These are phyloP conservation scores for Claviceps quebecensis DNA, from an alignment of 2,329 filamentous ascomycete species.

Conservation along the genomic window DNA sequence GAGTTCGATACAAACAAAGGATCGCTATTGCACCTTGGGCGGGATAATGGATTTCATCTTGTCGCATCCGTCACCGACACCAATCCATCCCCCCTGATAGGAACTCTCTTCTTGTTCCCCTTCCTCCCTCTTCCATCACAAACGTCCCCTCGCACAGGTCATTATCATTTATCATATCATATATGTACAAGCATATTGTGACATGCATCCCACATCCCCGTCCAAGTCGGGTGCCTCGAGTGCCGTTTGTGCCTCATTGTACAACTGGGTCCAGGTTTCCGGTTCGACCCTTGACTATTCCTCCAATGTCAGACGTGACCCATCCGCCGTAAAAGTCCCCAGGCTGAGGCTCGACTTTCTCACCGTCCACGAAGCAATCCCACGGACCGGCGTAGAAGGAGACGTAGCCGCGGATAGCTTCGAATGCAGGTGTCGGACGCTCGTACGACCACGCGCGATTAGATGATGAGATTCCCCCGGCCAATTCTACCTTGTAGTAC, in stretches of 20 bases:
- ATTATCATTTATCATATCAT: no score
- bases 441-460: slow-evolving; percentile 48
- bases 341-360: slow-evolving; percentile 43
- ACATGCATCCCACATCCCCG: neutral
- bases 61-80: no score
- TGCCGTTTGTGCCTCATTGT: slow-evolving; percentile 3
- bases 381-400: slow-evolving; percentile 48
- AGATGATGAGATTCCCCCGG: slow-evolving; percentile 25
- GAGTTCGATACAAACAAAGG: no score
- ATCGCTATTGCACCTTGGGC: no score
- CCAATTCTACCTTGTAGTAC: slow-evolving; percentile 37
- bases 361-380: slow-evolving; percentile 49
- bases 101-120: no score
- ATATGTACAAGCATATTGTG: no score
- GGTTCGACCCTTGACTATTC: slow-evolving; percentile 29
- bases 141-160: no score
- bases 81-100: no score
- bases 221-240: no score
- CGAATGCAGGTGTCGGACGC: slow-evolving; percentile 35
- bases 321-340: slow-evolving; percentile 52
- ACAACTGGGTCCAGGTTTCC: slow-evolving; percentile 26
- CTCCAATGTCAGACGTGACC: slow-evolving; percentile 46
- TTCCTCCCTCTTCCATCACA: no score
- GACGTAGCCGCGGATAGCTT: slow-evolving; percentile 38
- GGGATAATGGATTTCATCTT: no score